These are phyloP conservation scores for Gossypium ekmanianum DNA, from an alignment of 345 rosid genomes.

Conservation along the genomic window DNA sequence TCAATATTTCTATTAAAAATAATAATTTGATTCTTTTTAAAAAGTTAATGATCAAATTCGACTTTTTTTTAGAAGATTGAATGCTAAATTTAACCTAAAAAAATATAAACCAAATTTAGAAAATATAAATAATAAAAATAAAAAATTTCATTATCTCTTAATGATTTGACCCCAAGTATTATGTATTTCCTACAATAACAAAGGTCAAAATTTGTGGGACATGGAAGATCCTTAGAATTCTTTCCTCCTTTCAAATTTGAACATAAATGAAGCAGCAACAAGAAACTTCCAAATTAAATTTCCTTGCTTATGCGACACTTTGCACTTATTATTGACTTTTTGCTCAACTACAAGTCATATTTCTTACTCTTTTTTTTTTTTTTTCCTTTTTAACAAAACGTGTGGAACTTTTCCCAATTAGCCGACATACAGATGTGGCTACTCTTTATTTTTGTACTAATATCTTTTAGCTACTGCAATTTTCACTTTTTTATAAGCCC, in stretches of 20 bases:
- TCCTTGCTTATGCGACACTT: not conserved
- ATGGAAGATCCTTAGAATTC: not conserved
- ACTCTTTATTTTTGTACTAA: not conserved
- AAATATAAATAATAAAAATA: no score
- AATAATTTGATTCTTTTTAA: no score
- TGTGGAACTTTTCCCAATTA: not conserved
- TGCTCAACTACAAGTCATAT: not conserved
- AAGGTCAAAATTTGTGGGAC: conserved; percentile 3
- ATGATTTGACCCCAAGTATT: no score
- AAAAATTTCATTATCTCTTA: no score
- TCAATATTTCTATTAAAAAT: no score
- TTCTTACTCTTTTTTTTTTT: not conserved
- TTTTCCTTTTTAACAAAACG: not conserved
- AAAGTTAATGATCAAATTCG: no score
- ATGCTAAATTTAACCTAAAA: no score
- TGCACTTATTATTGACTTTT: not conserved
- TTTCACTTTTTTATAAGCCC: not conserved
- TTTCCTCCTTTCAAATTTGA: not conserved
- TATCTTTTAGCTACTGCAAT: not conserved
- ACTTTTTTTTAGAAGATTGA: no score
- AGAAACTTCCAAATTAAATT: not conserved
- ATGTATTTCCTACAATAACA: not conserved
- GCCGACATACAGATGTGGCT: not conserved
- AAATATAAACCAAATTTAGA: no score
- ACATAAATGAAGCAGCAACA: not conserved